These are phyloP conservation scores for Fusarium sp. DNA, from an alignment of 2,329 filamentous ascomycete species.

Conservation along the genomic window DNA sequence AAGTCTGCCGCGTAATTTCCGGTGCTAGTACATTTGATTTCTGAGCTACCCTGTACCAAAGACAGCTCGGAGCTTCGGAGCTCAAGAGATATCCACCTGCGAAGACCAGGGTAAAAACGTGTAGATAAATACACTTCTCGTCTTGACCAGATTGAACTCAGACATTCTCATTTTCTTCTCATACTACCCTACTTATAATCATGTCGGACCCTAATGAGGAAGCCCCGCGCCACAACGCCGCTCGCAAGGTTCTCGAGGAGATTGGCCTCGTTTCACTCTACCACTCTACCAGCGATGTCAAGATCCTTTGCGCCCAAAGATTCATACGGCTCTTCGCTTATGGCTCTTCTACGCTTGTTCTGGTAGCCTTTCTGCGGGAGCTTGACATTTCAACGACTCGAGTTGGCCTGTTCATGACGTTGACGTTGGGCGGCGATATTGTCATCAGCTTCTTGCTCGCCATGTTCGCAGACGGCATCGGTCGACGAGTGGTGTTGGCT, in stretches of 20 bases:
- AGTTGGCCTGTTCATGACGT: slow-evolving; percentile 76
- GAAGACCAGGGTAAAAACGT: neutral
- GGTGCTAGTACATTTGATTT: too few species aligned
- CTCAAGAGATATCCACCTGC: slow-evolving; percentile 1
- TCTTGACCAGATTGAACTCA: accelerated
- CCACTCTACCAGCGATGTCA: slow-evolving; percentile 50
- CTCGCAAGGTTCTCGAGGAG: slow-evolving; percentile 36
- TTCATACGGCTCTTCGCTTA: slow-evolving; percentile 76
- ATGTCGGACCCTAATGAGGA: slow-evolving; percentile 7
- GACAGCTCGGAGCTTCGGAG: slow-evolving; percentile 29
- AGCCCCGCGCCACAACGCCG: neutral
- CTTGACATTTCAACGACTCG: slow-evolving; percentile 65
- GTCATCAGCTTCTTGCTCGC: slow-evolving; percentile 72
- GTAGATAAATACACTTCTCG: neutral
- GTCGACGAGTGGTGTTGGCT: slow-evolving; percentile 68
- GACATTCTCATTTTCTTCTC: accelerated
- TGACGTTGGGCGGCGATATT: slow-evolving; percentile 73
- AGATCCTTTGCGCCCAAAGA: slow-evolving; percentile 71
- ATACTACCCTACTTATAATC: accelerated
- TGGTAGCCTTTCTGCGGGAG: slow-evolving; percentile 69
- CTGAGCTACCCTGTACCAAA: neutral
- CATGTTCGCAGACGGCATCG: slow-evolving; percentile 70
- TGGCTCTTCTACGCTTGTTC: slow-evolving; percentile 70
- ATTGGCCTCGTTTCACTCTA: slow-evolving; percentile 50
- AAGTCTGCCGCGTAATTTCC: neutral